Base-by-base conservation (phyloP, 169 alveolate genomes). In the Ichthyophthirius multifiliis region DNA sequence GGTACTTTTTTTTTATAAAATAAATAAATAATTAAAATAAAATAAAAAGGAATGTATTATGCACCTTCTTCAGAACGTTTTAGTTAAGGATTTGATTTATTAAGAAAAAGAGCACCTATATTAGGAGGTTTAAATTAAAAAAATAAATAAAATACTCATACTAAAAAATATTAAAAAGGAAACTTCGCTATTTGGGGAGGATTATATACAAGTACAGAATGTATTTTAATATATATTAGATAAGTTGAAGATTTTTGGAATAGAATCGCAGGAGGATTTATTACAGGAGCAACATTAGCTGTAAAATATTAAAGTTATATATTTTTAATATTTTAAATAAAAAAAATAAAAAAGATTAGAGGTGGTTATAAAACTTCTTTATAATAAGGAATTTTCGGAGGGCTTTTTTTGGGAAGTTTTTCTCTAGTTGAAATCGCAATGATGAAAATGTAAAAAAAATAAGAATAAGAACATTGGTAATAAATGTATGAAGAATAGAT, bases 171-270 rank as follows among this genome's bases (percentile, higher is more conserved):
- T 18, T 15, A 39, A n/a, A 15, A 18, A 83, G 89, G 95, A 31
- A 64, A 86, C 44, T 88, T 92, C 55, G 96, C 94, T 18, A 81
- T 89, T 86, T 92, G 96, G 96, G 94, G 96, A 27, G 96, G 93
- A 10, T 48, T 85, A 39, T 92, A 89, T 74, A 67, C 90, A 27
- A 73, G 81, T 0, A 67, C 71, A 75, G 94, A 88, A 65, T 88
- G 96, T 63, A 39, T 78, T 9, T 74, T 92, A 30, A 84, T 88
- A n/a, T 85, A 79, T 67, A 55, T 46, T 63, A 78, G 96, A 77
- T 82, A 92, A 44, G 74, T 88, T 44, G 93, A 89, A 43, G 91
- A 88, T 48, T 88, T 81, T 31, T 43, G 46, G 41, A 86, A 88
- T 46, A 91, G 93, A 4, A 48, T 89, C n/a, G 83, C 47, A 13